Conservation (phyloP, 441 rosid species). For the Erysimum cheiri region DNA sequence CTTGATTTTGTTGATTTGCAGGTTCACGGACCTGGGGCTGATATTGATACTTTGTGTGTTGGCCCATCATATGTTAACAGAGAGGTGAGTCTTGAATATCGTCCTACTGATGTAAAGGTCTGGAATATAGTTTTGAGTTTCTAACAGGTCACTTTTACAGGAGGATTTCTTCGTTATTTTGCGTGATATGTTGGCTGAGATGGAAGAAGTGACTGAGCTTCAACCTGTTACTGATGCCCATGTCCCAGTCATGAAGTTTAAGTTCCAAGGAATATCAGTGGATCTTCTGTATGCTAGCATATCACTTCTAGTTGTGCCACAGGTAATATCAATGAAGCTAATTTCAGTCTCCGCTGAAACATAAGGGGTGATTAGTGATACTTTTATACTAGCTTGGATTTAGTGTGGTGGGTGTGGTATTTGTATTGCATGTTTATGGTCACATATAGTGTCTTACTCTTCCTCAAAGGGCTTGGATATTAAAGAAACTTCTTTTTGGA, state of each 20-base stretch:
- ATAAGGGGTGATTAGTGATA: neutral
- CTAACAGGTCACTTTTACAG: conserved; percentile 41
- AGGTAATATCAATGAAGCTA: conserved; percentile 47
- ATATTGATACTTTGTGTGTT: conserved; percentile 69
- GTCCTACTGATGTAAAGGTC: conserved; percentile 12
- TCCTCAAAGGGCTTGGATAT: neutral
- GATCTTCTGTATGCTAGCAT: conserved; percentile 77
- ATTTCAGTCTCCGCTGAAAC: neutral
- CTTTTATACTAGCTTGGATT: neutral
- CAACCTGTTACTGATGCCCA: conserved; percentile 77
- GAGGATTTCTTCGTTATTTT: conserved; percentile 67
- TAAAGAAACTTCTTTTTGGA: neutral
- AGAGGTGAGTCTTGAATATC: conserved; percentile 51
- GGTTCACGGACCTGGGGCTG: conserved; percentile 79
- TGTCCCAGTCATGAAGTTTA: conserved; percentile 79
- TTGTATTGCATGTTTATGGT: neutral
- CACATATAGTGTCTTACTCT: neutral
- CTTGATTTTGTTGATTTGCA: conserved; percentile 29
- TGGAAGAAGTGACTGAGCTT: conserved; percentile 72
- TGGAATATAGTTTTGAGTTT: neutral
- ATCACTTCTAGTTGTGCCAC: conserved; percentile 64
- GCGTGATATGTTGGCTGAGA: conserved; percentile 58
- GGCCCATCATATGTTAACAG: conserved; percentile 74
- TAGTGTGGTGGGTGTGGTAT: neutral
- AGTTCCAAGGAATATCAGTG: conserved; percentile 64